Base-by-base conservation (phyloP, 345 rosid species). In the Hibiscus trionum region DNA sequence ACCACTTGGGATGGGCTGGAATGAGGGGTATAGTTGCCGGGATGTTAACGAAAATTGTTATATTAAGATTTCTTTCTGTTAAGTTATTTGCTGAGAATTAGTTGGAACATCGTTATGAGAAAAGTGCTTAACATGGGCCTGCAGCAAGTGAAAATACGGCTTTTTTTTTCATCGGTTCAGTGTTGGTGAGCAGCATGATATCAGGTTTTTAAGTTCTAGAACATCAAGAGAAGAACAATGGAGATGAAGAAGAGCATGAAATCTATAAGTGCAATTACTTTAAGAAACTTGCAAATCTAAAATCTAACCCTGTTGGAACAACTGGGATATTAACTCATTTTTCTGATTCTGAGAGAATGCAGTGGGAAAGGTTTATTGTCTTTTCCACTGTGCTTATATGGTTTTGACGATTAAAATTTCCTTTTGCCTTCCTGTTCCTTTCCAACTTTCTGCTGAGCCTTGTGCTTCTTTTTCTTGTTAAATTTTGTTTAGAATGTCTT, bases 71-170 rank as follows among this genome's bases (percentile, higher is more conserved):
- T 49, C 9, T 68, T 67, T 68, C 6, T 11, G 21, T 66, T 24
- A 26, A 50, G 42, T 27, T 68, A 10, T 68, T 50, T 50, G 10
- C 9, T 68, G 60, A 68, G 9, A 66, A 47, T 27, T 12, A 49
- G 26, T 49, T 67, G 15, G 71, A 67, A 52, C 56, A 16, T n/a
- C 27, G n/a, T 35, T 52, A 68, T 68, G 46, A 68, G 46, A 27
- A n/a, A n/a, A 68, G 60, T n/a, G 46, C 1, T 68, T 50, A n/a
- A 29, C 15, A 31, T n/a, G 27, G 44, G 44, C 27, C 16, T 50
- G 44, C 21, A 29, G 16, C 72, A 31, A 68, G 27, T 50, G 39
- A 29, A n/a, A 31, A 15, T 15, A 31, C 7, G 4, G 37, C 19
- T 24, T 14, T 1, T 24, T 14, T 46, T 66, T 24, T 11, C 35